Evolutionary conservation across 306 rosid genomes (phyloP).

Genomic region (Urtica urens): DNA sequence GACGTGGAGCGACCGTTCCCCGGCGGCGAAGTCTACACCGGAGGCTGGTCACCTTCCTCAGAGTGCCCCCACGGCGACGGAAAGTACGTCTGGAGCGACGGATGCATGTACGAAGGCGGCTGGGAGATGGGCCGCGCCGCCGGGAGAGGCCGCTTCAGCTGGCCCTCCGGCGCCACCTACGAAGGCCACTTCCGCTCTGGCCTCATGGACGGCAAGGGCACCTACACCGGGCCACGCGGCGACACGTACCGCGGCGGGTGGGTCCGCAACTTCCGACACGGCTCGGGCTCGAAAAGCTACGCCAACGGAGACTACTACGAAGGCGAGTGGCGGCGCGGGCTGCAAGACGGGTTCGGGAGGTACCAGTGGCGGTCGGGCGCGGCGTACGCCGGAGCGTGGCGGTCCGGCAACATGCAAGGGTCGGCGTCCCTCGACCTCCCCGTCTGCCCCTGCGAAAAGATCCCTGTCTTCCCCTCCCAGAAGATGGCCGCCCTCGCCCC

Average conservation of each 20-base stretch:
- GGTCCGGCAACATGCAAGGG: slow-evolving; percentile 52
- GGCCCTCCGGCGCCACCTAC: slow-evolving; percentile 91
- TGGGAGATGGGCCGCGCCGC: slow-evolving; percentile 53
- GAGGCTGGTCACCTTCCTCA: slow-evolving; percentile 44
- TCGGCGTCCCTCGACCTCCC: slow-evolving; percentile 62
- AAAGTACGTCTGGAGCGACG: slow-evolving; percentile 77
- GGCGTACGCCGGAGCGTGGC: slow-evolving; percentile 71
- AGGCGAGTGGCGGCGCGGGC: slow-evolving; percentile 83
- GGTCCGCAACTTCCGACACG: slow-evolving; percentile 73
- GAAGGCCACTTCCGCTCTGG: slow-evolving; percentile 63
- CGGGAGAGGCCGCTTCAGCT: slow-evolving; percentile 77
- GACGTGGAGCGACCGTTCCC: slow-evolving; percentile 48
- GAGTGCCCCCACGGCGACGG: slow-evolving; percentile 67
- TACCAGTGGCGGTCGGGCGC: slow-evolving; percentile 93
- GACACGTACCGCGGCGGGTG: slow-evolving; percentile 69
- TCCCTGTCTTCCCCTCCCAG: slow-evolving; percentile 58
- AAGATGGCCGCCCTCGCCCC: slow-evolving; percentile 42
- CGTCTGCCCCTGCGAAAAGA: slow-evolving; percentile 41
- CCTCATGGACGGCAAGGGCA: slow-evolving; percentile 80
- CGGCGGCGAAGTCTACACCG: slow-evolving; percentile 74
- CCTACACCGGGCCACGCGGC: slow-evolving; percentile 56
- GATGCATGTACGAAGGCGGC: slow-evolving; percentile 84
- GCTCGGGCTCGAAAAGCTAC: slow-evolving; percentile 51
- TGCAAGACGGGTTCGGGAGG: slow-evolving; percentile 68
- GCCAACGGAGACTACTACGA: slow-evolving; percentile 79